Percentiles rank a stretch among this genome's conserved stretches.
phyloP scores from a whole-genome alignment of 441 rosid species.

The Brassica hybrid region DNA sequence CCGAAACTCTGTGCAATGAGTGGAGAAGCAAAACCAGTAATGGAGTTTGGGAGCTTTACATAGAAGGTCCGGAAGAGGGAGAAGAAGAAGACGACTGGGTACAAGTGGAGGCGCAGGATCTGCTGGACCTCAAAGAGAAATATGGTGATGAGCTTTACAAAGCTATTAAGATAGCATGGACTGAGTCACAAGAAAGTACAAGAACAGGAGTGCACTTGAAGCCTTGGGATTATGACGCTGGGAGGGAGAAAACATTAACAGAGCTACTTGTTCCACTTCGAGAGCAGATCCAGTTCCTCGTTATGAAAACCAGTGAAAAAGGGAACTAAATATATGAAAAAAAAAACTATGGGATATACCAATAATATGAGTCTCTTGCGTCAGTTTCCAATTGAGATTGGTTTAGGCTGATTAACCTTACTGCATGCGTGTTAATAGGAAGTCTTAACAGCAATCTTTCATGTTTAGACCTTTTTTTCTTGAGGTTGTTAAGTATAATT shows the following conservation, averaged over 20 bases:
- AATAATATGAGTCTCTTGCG: not conserved
- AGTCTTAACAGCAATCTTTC: not conserved
- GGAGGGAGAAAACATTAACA: conserved; percentile 1
- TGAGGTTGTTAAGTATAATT: not conserved
- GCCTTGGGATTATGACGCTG: conserved; percentile 12
- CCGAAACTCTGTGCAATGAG: not conserved
- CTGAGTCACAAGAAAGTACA: not conserved
- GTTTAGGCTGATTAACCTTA: not conserved
- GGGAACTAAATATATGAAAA: not conserved
- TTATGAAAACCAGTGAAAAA: not conserved
- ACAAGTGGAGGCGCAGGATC: conserved; percentile 2
- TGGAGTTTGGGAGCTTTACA: conserved; percentile 8
- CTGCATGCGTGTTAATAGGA: not conserved
- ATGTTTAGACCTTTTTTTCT: not conserved
- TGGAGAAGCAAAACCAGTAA: not conserved
- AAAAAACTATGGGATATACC: not conserved
- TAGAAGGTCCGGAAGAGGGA: not conserved
- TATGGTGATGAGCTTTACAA: conserved; percentile 14
- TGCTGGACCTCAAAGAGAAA: not conserved
- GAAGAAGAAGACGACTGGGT: not conserved
- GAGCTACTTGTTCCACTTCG: conserved; percentile 6
- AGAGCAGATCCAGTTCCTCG: not conserved
- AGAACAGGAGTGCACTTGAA: not conserved
- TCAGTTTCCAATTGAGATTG: not conserved
- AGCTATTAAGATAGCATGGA: conserved; percentile 8